A percentile compares a stretch with the other conserved stretches of the same genome.
These are phyloP conservation scores for Magnusiomyces paraingens DNA, from an alignment of 1,139 yeast genomes.

Conservation along the genomic window DNA sequence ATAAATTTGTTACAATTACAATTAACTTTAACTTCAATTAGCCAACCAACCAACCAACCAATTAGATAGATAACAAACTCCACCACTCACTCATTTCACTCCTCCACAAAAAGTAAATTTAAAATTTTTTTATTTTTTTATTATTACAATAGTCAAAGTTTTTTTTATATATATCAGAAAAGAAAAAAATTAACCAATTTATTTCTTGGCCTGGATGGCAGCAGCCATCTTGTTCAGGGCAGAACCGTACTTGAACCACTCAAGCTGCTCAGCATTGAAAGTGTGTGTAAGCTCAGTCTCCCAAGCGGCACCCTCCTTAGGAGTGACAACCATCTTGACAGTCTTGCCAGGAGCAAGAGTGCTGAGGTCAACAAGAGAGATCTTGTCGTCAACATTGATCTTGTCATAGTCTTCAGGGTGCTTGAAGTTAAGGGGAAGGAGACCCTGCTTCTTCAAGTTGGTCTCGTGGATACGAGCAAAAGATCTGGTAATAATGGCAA, in stretches of 20 bases:
- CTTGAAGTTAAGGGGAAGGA: conserved; percentile 74
- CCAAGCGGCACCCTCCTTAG: conserved; percentile 80
- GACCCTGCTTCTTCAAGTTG: conserved; percentile 95
- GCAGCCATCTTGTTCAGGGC: conserved; percentile 97
- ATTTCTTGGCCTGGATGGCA: conserved; percentile 8
- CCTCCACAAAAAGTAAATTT: neutral
- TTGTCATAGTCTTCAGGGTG: conserved; percentile 81
- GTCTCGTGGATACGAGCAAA: conserved; percentile 97
- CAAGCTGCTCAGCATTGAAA: conserved; percentile 91
- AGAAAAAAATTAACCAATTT: neutral
- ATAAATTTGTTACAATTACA: no score
- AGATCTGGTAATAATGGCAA: conserved; percentile 93
- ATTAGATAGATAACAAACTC: no score
- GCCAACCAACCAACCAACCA: no score
- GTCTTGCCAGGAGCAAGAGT: conserved; percentile 91
- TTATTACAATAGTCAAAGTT: neutral
- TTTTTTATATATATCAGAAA: neutral
- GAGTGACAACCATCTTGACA: conserved; percentile 82
- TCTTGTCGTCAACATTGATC: conserved; percentile 80
- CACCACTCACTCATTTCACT: neutral
- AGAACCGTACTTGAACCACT: conserved; percentile 98
- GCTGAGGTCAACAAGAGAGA: conserved; percentile 80
- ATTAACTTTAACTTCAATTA: no score
- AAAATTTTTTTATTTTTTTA: neutral
- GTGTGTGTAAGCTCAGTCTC: conserved; percentile 89